phyloP scores from a whole-genome alignment of 192 early-diverging fungal species.

The Backusella macrospora region DNA sequence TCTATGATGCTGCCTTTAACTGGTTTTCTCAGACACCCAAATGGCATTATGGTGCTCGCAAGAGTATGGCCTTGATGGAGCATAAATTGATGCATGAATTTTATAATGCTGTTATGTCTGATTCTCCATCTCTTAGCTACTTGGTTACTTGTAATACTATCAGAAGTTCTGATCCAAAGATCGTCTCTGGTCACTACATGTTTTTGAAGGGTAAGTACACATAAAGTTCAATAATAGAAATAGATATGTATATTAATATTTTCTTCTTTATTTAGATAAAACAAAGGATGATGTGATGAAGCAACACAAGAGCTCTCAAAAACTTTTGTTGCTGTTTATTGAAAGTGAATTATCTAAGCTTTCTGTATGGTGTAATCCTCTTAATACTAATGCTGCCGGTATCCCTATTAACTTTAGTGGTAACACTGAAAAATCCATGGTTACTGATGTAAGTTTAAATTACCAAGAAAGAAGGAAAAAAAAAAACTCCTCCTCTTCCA shows the following conservation, averaged over 20 bases:
- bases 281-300: slow-evolving; percentile 58
- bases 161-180: slow-evolving; percentile 37
- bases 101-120: slow-evolving; percentile 59
- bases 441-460: slow-evolving; percentile 34
- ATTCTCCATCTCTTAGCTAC: slow-evolving; percentile 59
- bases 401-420: slow-evolving; percentile 38
- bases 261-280: slow-evolving; percentile 40
- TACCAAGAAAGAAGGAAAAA: no score
- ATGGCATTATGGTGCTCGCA: slow-evolving; percentile 82
- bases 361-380: slow-evolving; percentile 82
- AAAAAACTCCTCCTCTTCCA: not conserved
- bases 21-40: slow-evolving; percentile 82
- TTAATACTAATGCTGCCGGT: slow-evolving; percentile 48
- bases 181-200: slow-evolving; percentile 36
- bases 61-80: slow-evolving; percentile 60
- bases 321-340: slow-evolving; percentile 79
- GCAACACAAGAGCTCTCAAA: slow-evolving; percentile 49
- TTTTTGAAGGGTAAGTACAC: slow-evolving; percentile 36
- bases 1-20: slow-evolving; percentile 76
- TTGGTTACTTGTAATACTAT: slow-evolving; percentile 47
- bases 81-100: slow-evolving; percentile 70
- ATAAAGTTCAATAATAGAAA: not conserved
- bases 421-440: slow-evolving; percentile 33
- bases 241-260: not conserved
- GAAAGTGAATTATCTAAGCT: slow-evolving; percentile 89